Conservation (phyloP, 306 rosid species). For the Vigna unguiculata region DNA sequence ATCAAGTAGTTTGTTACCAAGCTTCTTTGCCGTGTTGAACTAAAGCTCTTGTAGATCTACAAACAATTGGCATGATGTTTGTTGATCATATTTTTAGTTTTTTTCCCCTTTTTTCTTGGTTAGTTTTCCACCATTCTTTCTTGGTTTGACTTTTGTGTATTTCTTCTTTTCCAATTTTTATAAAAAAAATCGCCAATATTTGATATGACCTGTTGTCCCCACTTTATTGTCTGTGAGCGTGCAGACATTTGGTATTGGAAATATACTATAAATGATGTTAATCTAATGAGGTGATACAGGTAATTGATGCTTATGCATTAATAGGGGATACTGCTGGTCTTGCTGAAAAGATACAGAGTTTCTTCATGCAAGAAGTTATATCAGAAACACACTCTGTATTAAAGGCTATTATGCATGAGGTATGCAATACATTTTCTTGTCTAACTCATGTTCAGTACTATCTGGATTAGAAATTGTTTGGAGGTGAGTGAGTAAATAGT, state of each 20-base stretch:
- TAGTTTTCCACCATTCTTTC: background rate
- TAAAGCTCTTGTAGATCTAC: background rate
- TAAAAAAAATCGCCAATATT: background rate
- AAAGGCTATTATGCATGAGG: conserved; percentile 84
- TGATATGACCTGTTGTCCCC: conserved; percentile 8
- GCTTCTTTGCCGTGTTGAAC: background rate
- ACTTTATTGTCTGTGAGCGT: conserved; percentile 1
- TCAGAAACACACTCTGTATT: conserved; percentile 86
- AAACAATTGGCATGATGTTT: background rate
- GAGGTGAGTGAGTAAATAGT: conserved; percentile 11
- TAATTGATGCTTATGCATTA: conserved; percentile 93
- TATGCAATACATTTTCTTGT: conserved; percentile 44
- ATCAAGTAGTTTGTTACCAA: background rate
- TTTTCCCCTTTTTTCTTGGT: background rate
- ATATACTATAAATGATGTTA: conserved; percentile 31
- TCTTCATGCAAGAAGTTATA: conserved; percentile 98
- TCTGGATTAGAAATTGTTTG: conserved; percentile 39
- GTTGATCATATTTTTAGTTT: background rate
- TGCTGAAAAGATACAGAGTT: conserved; percentile 98
- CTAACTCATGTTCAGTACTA: conserved; percentile 9
- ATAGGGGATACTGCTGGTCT: conserved; percentile 96
- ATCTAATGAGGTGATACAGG: conserved; percentile 65
- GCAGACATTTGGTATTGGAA: conserved; percentile 27
- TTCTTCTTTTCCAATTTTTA: background rate
- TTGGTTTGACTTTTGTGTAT: background rate